Evolutionary conservation across 75 land plant genomes (phyloP), one percentile per base, ranked within the genome.

Genomic region (Isoetes taiwanensis): DNA sequence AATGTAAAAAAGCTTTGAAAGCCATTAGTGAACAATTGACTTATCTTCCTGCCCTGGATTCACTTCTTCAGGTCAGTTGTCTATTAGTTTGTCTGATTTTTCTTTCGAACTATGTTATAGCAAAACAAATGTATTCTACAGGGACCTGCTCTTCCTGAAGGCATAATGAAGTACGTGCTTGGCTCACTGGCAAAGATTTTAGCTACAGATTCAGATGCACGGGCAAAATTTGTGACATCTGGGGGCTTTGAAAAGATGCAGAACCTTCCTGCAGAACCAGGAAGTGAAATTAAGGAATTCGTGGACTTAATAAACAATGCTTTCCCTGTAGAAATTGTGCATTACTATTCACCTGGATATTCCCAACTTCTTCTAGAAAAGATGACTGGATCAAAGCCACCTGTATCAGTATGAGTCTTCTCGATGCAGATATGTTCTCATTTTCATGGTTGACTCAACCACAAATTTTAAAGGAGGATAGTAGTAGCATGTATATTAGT

Each of bases 331-430:
- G 72, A 70, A 41, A 54, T 70, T 52, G 72, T 70, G 27, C 72
- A 70, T 32, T 70, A 70, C 33, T 70, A 70, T 56, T 70, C 69
- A 21, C n/a, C n/a, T n/a, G n/a, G n/a, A n/a, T n/a, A n/a, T n/a
- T n/a, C n/a, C n/a, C n/a, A n/a, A n/a, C n/a, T n/a, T n/a, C n/a
- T n/a, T n/a, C n/a, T n/a, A n/a, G n/a, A n/a, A n/a, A n/a, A n/a
- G n/a, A n/a, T n/a, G n/a, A n/a, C n/a, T n/a, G n/a, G n/a, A n/a
- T n/a, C n/a, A n/a, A n/a, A n/a, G n/a, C n/a, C n/a, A n/a, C n/a
- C n/a, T n/a, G n/a, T n/a, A n/a, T n/a, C n/a, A n/a, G n/a, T n/a
- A n/a, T n/a, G n/a, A n/a, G n/a, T n/a, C n/a, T n/a, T n/a, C n/a
- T n/a, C n/a, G n/a, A n/a, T n/a, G n/a, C n/a, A n/a, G n/a, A n/a